phyloP scores from a whole-genome alignment of 495 filamentous ascomycete genomes.

The Glarea lozoyensis region DNA sequence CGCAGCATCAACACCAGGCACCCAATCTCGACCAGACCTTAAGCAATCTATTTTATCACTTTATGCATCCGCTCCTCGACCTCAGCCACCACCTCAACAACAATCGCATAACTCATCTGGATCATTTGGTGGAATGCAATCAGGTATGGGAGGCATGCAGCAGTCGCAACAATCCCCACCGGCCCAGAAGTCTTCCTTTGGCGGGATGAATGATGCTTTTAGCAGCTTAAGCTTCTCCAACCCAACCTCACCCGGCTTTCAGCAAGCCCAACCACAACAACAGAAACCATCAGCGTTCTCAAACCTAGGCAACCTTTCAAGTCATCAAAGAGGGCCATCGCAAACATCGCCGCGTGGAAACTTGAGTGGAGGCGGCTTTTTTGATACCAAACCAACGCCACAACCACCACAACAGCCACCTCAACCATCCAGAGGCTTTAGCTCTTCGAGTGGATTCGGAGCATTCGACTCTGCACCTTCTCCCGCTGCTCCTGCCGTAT shows the following conservation, averaged over 20 bases:
- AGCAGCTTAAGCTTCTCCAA: constrained; percentile 64
- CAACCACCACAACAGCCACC: constrained; percentile 35
- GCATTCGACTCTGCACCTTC: constrained; percentile 21
- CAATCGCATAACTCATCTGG: constrained; percentile 47
- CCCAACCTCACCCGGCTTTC: constrained; percentile 45
- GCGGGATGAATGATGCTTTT: constrained; percentile 82
- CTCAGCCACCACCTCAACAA: constrained; percentile 51
- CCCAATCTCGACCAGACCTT: constrained; percentile 79
- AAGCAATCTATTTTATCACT: constrained; percentile 96
- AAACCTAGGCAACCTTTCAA: constrained; percentile 53
- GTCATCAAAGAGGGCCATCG: constrained; percentile 27
- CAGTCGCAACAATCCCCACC: constrained; percentile 28
- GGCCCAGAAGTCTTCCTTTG: constrained; percentile 45
- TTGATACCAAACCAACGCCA: constrained; percentile 59
- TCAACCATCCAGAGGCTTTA: constrained; percentile 31
- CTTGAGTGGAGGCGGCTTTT: constrained; percentile 64
- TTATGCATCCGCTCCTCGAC: constrained; percentile 74
- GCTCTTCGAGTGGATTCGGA: constrained; percentile 26
- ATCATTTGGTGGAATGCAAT: constrained; percentile 61
- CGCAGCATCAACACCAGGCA: constrained; percentile 51
- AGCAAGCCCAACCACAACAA: constrained; percentile 46
- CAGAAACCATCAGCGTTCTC: constrained; percentile 68
- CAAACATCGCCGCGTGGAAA: constrained; percentile 36
- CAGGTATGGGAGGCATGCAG: too few species aligned
- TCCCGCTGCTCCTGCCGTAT: constrained; percentile 5